Evolutionary conservation across 75 land plant genomes (phyloP), one percentile per base, ranked within the genome.

Genomic region (Selaginella moellendorffii): DNA sequence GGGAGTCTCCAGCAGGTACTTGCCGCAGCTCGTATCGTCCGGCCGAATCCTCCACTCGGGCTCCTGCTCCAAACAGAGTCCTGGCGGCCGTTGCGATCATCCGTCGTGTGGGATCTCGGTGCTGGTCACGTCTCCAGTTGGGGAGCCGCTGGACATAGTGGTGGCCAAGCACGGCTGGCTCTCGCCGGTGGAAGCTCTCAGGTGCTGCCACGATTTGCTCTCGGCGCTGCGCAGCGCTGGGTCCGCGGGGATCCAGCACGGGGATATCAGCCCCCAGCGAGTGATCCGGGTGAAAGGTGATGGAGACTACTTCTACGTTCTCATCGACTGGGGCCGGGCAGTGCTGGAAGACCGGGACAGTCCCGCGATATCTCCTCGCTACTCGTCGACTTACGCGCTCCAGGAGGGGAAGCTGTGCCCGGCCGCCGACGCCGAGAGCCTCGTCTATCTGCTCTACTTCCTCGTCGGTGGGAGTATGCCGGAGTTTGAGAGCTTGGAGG

Each of bases 241-340:
- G 61, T 76, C 80, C 9, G 80, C 71, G 14, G 81, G 82, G 19
- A 82, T 90, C 52, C 78, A 82, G 31, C 97, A 90, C 71, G 91
- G 91, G 30, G 87, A 90, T 64, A 82, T 90, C 26, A 63, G 76
- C 12, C 97, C 91, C 0, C 82, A 90, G 36, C 89, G 86, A 74
- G 67, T 90, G 1, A 60, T 90, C 18, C 84, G 77, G 46, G 83
- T 87, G n/a, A 64, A 63, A 31, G 79, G 69, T 53, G 80, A 78
- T 70, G 74, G 79, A 21, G 73, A 68, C 27, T 80, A 76, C n/a
- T 79, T 69, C 72, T 86, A 67, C 62, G 82, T 86, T 2, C 76
- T 84, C 1, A 74, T 84, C 54, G 84, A 83, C 31, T 90, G 97
- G 97, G 97, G 97, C n/a, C 97, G 71, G 76, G 97, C 88, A 18